A percentile compares a stretch with the other conserved stretches of the same genome.
Conservation (phyloP, 1,284 basidiomycete species). For the Papiliotrema flavescens region DNA sequence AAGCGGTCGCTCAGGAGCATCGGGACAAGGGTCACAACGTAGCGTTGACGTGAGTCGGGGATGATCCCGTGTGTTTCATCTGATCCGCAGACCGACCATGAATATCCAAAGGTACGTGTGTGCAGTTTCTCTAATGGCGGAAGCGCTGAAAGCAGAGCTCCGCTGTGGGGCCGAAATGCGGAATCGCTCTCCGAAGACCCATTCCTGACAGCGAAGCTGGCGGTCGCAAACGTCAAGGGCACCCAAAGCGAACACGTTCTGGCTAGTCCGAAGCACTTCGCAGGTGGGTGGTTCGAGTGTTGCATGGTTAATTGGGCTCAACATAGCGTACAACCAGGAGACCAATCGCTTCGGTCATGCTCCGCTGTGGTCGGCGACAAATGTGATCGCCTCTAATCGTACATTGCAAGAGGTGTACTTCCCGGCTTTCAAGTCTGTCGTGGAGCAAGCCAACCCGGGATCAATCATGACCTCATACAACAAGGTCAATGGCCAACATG, state of each 20-base stretch:
- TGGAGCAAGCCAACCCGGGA: conserved; percentile 56
- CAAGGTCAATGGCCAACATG: conserved; percentile 64
- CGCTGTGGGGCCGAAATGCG: conserved; percentile 62
- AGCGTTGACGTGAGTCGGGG: too few relatives aligned
- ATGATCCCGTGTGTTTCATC: too few relatives aligned
- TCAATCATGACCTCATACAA: conserved; percentile 53
- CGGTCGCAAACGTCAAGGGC: conserved; percentile 68
- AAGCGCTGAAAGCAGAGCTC: too few relatives aligned
- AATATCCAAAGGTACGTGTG: too few relatives aligned
- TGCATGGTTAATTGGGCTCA: too few relatives aligned
- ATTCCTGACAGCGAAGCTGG: conserved; percentile 63
- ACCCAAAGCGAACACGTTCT: conserved; percentile 68
- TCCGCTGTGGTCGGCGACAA: conserved; percentile 33
- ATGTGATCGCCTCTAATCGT: conserved; percentile 47
- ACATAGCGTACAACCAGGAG: conserved; percentile 47
- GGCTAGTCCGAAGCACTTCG: conserved; percentile 49
- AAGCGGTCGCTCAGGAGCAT: too few relatives aligned
- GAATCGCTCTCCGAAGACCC: conserved; percentile 76
- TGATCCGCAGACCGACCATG: too few relatives aligned
- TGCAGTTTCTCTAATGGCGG: too few relatives aligned
- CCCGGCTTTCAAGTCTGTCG: conserved; percentile 75
- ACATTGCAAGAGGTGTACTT: conserved; percentile 79
- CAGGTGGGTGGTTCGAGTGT: too few relatives aligned
- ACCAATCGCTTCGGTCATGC: too few relatives aligned
- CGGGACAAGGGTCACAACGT: too few relatives aligned